Conservation (phyloP, 2,329 filamentous ascomycete species). For the Blastomyces parvus region DNA sequence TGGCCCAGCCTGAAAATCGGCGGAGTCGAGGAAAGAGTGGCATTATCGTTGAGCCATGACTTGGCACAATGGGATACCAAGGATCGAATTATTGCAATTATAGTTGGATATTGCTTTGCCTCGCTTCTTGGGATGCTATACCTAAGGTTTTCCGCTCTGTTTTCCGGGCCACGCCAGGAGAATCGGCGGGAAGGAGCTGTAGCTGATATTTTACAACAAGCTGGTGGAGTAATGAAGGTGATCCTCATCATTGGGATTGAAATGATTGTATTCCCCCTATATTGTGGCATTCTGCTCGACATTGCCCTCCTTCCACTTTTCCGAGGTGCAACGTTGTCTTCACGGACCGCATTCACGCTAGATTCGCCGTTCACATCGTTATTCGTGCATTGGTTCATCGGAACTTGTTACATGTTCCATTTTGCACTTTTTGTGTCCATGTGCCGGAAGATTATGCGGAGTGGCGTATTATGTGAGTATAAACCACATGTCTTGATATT, state of each 20-base stretch:
- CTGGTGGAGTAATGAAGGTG: constrained; percentile 93
- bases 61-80: constrained; percentile 61
- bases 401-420: constrained; percentile 99
- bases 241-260: constrained; percentile 98
- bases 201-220: constrained; percentile 78
- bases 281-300: constrained; percentile 87
- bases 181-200: constrained; percentile 57
- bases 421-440: constrained; percentile 98
- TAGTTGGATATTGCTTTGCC: constrained; percentile 71
- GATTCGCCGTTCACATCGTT: constrained; percentile 78
- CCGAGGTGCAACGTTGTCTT: constrained; percentile 64
- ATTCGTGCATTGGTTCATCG: constrained; percentile 98
- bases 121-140: constrained; percentile 69
- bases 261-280: constrained; percentile 94
- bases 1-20: constrained; percentile 22
- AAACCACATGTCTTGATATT: neutral
- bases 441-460: constrained; percentile 96
- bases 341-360: constrained; percentile 67
- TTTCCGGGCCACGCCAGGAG: constrained; percentile 49
- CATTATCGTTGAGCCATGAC: constrained; percentile 42
- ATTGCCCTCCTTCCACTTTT: constrained; percentile 83
- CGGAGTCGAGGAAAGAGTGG: constrained; percentile 15
- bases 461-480: constrained; percentile 75
- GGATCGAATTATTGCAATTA: constrained; percentile 61
- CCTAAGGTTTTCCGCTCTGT: constrained; percentile 60